Evolutionary conservation across 1,284 basidiomycete species (phyloP).

Genomic region (Ganoderma multipileum): DNA sequence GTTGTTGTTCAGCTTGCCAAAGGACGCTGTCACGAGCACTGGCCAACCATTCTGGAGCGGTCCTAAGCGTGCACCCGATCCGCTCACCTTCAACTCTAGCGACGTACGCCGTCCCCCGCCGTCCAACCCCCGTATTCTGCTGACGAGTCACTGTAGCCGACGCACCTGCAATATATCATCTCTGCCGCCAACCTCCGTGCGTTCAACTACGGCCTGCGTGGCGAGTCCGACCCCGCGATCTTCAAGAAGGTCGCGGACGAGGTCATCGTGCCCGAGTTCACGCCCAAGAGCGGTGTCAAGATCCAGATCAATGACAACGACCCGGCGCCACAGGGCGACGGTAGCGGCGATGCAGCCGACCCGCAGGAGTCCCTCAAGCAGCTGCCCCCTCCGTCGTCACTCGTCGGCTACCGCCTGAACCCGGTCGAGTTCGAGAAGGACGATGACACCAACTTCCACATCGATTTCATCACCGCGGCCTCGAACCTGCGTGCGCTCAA

Average conservation of each 20-base stretch:
- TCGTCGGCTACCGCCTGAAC: slow-evolving; percentile 93
- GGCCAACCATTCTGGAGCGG: slow-evolving; percentile 98
- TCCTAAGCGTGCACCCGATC: slow-evolving; percentile 97
- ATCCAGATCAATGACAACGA: slow-evolving; percentile 97
- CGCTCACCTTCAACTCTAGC: slow-evolving; percentile 86
- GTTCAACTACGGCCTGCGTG: slow-evolving; percentile 97
- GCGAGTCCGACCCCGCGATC: slow-evolving; percentile 79
- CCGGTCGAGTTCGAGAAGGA: slow-evolving; percentile 99
- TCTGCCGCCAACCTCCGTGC: slow-evolving; percentile 97
- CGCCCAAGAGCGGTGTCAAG: slow-evolving; percentile 91
- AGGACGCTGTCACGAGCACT: slow-evolving; percentile 88
- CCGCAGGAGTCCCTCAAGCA: slow-evolving; percentile 68
- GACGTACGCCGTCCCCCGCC: slow-evolving; percentile 58
- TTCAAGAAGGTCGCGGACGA: slow-evolving; percentile 89
- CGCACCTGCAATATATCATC: slow-evolving; percentile 91
- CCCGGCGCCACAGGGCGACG: slow-evolving; percentile 65
- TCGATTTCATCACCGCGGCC: slow-evolving; percentile 98
- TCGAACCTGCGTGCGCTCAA: slow-evolving; percentile 98
- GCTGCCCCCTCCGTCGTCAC: slow-evolving; percentile 86
- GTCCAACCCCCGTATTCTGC: slow-evolving; percentile 1
- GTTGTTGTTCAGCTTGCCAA: slow-evolving; percentile 92
- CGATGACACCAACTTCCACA: slow-evolving; percentile 97
- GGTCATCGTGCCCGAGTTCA: slow-evolving; percentile 93
- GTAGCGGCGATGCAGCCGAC: slow-evolving; percentile 54
- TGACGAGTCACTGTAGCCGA: slow-evolving; percentile 56